These are phyloP conservation scores for Helotiales sp. DNA, from an alignment of 2,329 filamentous ascomycete species.

Conservation along the genomic window DNA sequence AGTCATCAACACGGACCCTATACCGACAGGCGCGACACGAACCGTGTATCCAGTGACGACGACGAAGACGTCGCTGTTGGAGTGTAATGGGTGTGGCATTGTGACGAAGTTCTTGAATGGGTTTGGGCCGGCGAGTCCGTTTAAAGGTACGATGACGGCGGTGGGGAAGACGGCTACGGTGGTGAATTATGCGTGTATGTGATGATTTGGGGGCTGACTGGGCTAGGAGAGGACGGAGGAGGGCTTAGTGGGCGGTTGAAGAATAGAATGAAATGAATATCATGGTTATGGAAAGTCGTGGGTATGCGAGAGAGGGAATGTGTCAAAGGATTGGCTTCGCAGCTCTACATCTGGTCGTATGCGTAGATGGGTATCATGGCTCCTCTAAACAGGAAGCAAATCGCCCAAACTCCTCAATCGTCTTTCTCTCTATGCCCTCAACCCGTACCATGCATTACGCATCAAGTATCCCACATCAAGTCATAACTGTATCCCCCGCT, in stretches of 20 bases:
- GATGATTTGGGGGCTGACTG: background rate
- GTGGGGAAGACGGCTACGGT: background rate
- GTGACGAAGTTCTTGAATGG: constrained; percentile 9
- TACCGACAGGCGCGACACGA: background rate
- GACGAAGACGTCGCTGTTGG: constrained; percentile 1
- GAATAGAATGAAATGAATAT: background rate
- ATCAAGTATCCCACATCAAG: too few relatives aligned
- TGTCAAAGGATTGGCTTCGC: background rate
- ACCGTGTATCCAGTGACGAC: background rate
- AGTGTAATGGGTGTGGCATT: background rate
- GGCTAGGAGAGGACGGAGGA: too few relatives aligned
- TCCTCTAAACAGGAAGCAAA: background rate
- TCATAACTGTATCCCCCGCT: background rate
- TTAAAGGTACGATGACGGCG: background rate
- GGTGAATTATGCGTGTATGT: background rate
- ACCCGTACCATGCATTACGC: background rate
- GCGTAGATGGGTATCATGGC: constrained; percentile 2
- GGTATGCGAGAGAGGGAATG: background rate
- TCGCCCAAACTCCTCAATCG: background rate
- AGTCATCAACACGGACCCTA: background rate
- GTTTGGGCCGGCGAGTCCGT: constrained; percentile 1
- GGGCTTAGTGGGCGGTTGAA: background rate
- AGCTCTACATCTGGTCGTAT: constrained; percentile 5
- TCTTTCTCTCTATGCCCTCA: background rate
- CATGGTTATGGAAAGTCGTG: background rate